Evolutionary conservation across 441 rosid species (phyloP), one percentile per base, ranked within the genome.

Genomic region (Theobroma grandiflorum): DNA sequence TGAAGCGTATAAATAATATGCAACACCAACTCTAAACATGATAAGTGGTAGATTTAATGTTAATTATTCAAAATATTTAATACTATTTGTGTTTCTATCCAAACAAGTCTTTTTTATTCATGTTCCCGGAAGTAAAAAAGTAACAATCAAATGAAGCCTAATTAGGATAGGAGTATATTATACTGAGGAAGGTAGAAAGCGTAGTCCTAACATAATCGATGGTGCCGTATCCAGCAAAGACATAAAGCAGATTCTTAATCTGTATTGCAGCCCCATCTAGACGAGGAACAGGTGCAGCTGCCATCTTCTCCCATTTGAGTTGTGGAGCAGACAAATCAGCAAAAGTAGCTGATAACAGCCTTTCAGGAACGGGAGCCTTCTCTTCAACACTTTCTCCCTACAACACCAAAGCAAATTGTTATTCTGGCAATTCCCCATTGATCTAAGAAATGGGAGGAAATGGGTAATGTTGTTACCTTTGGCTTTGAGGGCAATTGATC

Each of bases 161-260:
- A 26, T 26, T 26, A 26, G 31, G 31, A 26, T 26, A 26, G 31
- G 31, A 26, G 0, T 26, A 26, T 26, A 26, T 26, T 26, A 26
- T 26, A 26, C 1, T 26, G 31, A 26, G 1, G 31, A 26, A 26
- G 31, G 9, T 9, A 57, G 43, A 64, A 31, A 77, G n/a, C n/a
- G 64, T 63, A 57, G 47, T 62, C 72, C 93, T 86, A 79, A 94
- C 98, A 78, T 53, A 79, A 82, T 95, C 88, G 72, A 93, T 91
- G 76, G 92, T 90, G 73, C 95, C 95, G 73, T 97, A 97, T 72
- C 99, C 99, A 53, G 98, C 99, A 84, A 95, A 97, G 4, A 97
- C 99, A 59, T 76, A 97, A 0, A 97, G 86, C 69, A 84, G 91
- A 80, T 95, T 84, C 85, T 84, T 85, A 53, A 97, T 93, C 90